Evolutionary conservation across 106 monocot species (phyloP), one percentile per base, ranked within the genome.

Genomic region (Apostasia ramifera): DNA sequence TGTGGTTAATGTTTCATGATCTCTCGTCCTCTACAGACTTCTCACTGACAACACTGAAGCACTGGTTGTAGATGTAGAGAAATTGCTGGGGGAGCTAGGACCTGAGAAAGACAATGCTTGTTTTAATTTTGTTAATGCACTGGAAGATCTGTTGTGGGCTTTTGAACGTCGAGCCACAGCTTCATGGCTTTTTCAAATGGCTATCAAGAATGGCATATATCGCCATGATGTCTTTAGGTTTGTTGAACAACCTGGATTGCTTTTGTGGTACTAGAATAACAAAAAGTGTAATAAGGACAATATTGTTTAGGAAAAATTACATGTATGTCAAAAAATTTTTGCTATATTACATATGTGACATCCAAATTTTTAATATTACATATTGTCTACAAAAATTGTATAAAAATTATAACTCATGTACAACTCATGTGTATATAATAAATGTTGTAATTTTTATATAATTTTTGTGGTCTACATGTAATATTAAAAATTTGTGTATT

Each of bases 101-200:
- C 70, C 70, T 5, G 62, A 71, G 57, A 85, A 90, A 79, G 97
- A 98, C 42, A 74, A 85, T 80, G 97, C 92, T 61, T 82, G 84
- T 50, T 90, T 93, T 61, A 92, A 98, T 77, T 98, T 93, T 74
- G 90, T 93, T 12, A 93, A 98, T 82, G 89, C 97, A 59, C 61
- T 98, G 61, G 86, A 83, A 79, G 87, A 98, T 69, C 86, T 98
- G 55, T 67, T 98, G 26, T 98, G 97, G 97, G 89, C 97, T 68
- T 98, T 93, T 90, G 92, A 98, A 68, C 66, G 78, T 38, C 76
- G 97, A 5, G 92, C 87, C 60, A 93, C 92, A 62, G 97, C 92
- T 56, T 92, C 85, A 53, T 90, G 97, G 90, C 57, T 98, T 80
- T 98, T 98, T 67, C 89, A 98, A 73, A 40, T 98, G 63, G 97